A percentile compares a stretch with the other conserved stretches of the same genome.
Evolutionary conservation across 202 grass and related monocot genomes (phyloP).

Genomic region (Cymbopogon flexuosus): DNA sequence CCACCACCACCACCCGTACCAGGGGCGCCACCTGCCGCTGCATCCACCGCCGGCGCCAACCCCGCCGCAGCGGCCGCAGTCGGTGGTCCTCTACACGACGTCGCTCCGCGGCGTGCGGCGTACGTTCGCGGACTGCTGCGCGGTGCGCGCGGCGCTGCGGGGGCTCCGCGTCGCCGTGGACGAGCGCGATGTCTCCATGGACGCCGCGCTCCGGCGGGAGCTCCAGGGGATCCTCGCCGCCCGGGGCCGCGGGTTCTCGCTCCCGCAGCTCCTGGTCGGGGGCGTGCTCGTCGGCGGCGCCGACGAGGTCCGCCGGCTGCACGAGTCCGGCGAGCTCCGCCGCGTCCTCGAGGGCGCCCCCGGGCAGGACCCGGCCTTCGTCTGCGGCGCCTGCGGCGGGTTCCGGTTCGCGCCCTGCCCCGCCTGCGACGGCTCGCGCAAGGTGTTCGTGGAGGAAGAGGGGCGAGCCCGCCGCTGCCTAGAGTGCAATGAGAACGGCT

Average conservation of each 20-base stretch:
- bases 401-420: conserved; percentile 67
- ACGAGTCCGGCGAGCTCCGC: conserved; percentile 69
- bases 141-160: conserved; percentile 72
- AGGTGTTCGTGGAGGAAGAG: conserved; percentile 74
- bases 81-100: conserved; percentile 74
- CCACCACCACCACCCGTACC: conserved; percentile 62
- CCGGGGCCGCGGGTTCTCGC: conserved; percentile 46
- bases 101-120: conserved; percentile 84
- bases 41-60: background rate
- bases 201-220: conserved; percentile 60
- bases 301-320: conserved; percentile 70
- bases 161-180: conserved; percentile 76
- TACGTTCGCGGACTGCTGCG: conserved; percentile 73
- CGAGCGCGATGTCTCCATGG: conserved; percentile 90
- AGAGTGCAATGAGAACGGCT: conserved; percentile 84
- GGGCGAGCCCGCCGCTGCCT: conserved; percentile 41
- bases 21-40: conserved; percentile 32
- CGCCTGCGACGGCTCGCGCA: conserved; percentile 59
- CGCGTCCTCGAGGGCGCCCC: conserved; percentile 57
- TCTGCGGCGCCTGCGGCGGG: conserved; percentile 69
- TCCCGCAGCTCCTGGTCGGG: conserved; percentile 79
- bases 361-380: conserved; percentile 72
- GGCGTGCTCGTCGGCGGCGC: conserved; percentile 63
- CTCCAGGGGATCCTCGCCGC: conserved; percentile 53
- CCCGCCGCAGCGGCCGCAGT: conserved; percentile 18